Conservation (phyloP, 345 rosid species). For the Pugionium dolabratum region DNA sequence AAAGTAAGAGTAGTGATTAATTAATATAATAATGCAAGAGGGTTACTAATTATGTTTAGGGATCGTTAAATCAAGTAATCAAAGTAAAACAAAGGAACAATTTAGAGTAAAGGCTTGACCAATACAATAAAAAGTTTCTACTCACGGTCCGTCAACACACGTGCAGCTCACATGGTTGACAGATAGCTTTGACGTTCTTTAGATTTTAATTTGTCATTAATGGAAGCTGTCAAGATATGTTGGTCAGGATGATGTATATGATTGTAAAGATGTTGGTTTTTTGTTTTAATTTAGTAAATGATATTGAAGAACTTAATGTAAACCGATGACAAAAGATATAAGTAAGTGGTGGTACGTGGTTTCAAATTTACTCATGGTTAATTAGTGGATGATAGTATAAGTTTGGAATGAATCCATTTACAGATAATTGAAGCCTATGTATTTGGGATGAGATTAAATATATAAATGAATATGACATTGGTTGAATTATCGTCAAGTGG, state of each 20-base stretch:
- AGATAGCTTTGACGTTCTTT: conserved; percentile 14
- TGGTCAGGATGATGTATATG: too few relatives aligned
- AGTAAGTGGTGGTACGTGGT: too few relatives aligned
- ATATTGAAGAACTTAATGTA: too few relatives aligned
- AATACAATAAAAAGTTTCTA: conserved; percentile 30
- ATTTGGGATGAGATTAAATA: neutral
- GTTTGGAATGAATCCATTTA: neutral
- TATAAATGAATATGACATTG: neutral
- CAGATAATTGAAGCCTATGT: neutral
- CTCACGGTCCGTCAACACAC: conserved; percentile 36
- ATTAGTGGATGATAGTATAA: too few relatives aligned
- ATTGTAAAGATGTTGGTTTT: too few relatives aligned
- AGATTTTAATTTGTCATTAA: neutral
- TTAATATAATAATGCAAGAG: conserved; percentile 31
- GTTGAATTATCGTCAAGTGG: conserved; percentile 27
- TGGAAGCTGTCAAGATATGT: neutral
- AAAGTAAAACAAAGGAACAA: neutral
- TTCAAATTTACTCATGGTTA: too few relatives aligned
- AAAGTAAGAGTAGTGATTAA: conserved; percentile 10
- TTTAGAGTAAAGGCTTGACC: conserved; percentile 30
- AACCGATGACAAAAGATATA: too few relatives aligned
- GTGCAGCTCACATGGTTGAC: conserved; percentile 39
- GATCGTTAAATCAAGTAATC: conserved; percentile 13
- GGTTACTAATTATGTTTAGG: conserved; percentile 33
- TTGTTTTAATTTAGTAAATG: too few relatives aligned